Base-by-base conservation (phyloP, 2,329 filamentous ascomycete genomes). In the Aspergillus felis region DNA sequence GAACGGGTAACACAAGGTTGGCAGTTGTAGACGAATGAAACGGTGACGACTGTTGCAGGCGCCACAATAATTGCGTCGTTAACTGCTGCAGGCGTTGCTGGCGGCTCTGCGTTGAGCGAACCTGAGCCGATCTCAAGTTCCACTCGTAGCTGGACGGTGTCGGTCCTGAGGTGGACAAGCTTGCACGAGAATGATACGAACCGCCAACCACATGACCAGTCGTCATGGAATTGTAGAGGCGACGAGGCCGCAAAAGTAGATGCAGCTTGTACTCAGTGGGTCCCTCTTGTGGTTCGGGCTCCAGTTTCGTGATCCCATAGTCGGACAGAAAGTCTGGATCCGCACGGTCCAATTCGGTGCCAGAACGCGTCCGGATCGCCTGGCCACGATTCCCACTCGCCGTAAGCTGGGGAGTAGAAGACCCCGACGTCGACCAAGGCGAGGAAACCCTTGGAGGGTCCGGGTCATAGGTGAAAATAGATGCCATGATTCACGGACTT, bases 261-360 rank as follows among this genome's bases (percentile, higher is more conserved):
- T 97, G 94, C 47, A 99, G 78, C 74, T 99, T 99, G 77, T 99
- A 99, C 76, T 99, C 94, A 0, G 91, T 95, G 20, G 94, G 92
- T 0, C 94, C 94, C 61, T 95, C 88, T 70, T 97, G 92, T 5
- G 93, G 93, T 73, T 99, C 94, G 12, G 93, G 88, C 61, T 92
- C 88, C 17, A 99, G 78, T 68, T 88, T 91, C 48, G 87, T 88
- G 49, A 94, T 84, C 1, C 82, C 84, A 70, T 85, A 87, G 55
- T 88, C 83, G 51, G 75, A 68, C 65, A 76, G 63, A 61, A 74
- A 66, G 64, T 75, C 65, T 57, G 74, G 64, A 58, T 74, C 71
- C 54, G 69, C 74, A 51, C 70, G 75, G 55, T 72, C 74, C 28
- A 76, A 63, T 44, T 79, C 78, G 42, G 68, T 61, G 53, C 68